Base-by-base conservation (phyloP, 2,329 filamentous ascomycete species). In the Stemphylium vesicarium region DNA sequence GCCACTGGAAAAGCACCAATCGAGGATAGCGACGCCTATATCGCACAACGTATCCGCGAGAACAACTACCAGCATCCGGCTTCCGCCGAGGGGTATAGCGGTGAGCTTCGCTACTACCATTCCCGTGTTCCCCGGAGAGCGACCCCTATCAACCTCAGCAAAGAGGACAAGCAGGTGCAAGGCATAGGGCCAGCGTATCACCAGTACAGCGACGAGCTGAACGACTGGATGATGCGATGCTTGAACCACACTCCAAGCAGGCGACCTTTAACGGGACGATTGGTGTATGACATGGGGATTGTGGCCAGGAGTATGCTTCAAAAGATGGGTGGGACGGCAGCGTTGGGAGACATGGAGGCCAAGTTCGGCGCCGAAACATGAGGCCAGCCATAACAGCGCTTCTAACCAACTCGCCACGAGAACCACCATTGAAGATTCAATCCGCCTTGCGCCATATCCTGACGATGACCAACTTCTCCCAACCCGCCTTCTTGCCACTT, bases 381-480 rank as follows among this genome's bases (percentile, higher is more conserved):
- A 49, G n/a, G 11, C 15, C 16, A 40, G 13, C 3, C 15, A 29
- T 12, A 10, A 11, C 13, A n/a, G n/a, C 20, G 11, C 11, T 6
- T 35, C 20, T 15, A 22, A 10, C 7, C n/a, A 10, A 12, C 29
- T 47, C 37, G 13, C 18, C 11, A 36, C 26, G 11, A 16, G 11
- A 26, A 7, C 3, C 13, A 24, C 22, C 12, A 1, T 18, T 33
- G 22, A 13, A 6, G 13, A 6, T 33, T 64, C 54, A 60, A 7
- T 33, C 45, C 31, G 12, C 40, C 18, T 48, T 56, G 49, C 86
- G 85, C 90, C 91, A 96, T 72, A 96, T 90, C 72, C 93, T 85
- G 65, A 98, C 80, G 66, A 99, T 89, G 70, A 92, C 88, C 75
- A 99, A 80, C 78, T 90, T 96, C 80, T 99, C 95, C 93, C 94